phyloP scores from a whole-genome alignment of 352 stramenopile genomes.

The Globisporangium emineosum region DNA sequence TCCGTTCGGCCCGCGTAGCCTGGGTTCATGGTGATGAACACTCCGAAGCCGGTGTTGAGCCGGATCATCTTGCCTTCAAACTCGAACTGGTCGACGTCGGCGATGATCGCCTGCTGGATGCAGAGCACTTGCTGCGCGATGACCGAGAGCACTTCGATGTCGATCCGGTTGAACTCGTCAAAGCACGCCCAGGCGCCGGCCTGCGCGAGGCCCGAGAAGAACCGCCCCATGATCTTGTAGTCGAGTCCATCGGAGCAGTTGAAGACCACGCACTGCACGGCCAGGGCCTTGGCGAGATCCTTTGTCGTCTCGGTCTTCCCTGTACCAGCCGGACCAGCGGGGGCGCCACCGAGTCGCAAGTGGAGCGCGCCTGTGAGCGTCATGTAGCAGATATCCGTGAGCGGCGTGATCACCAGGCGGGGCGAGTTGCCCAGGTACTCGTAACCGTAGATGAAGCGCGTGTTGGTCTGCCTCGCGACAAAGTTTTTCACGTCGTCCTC shows the following conservation, averaged over 20 bases:
- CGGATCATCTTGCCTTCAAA: constrained; percentile 93
- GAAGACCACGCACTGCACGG: constrained; percentile 94
- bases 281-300: constrained; percentile 92
- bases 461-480: constrained; percentile 79
- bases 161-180: constrained; percentile 96
- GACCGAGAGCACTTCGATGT: constrained; percentile 94
- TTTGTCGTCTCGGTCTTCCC: constrained; percentile 96
- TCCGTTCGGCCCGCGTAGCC: constrained; percentile 92
- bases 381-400: constrained; percentile 92
- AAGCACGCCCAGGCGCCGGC: constrained; percentile 94
- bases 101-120: constrained; percentile 93
- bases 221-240: constrained; percentile 96
- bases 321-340: constrained; percentile 91
- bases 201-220: constrained; percentile 93
- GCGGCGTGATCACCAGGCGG: constrained; percentile 76
- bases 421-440: constrained; percentile 85
- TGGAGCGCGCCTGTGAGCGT: constrained; percentile 94
- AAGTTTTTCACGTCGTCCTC: constrained; percentile 87
- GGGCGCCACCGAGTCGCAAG: constrained; percentile 89
- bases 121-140: constrained; percentile 95
- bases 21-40: constrained; percentile 96
- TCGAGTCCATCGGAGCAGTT: constrained; percentile 95
- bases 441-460: constrained; percentile 82
- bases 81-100: constrained; percentile 86
- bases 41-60: constrained; percentile 90